phyloP scores from a whole-genome alignment of 2,329 filamentous ascomycete species.

The Trichophyton simii region DNA sequence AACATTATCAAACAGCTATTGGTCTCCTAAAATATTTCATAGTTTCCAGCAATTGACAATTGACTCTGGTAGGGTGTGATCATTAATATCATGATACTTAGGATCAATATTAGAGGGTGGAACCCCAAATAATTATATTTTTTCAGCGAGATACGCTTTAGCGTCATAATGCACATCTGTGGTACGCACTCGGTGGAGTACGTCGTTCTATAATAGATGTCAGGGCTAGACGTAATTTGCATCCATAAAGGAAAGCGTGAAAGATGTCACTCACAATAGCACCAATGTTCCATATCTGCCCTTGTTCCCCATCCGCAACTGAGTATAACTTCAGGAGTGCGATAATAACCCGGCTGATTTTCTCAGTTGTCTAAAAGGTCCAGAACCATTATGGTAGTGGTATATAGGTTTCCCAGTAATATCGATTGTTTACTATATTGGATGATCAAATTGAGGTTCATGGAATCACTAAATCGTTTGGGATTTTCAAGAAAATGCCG shows the following conservation, averaged over 20 bases:
- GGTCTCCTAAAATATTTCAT: slow-evolving; percentile 24
- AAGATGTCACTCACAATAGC: slow-evolving; percentile 21
- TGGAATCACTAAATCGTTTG: slow-evolving; percentile 6
- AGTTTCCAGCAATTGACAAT: not conserved
- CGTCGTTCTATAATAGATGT: slow-evolving; percentile 19
- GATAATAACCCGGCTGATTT: slow-evolving; percentile 18
- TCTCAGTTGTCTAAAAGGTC: slow-evolving; percentile 13
- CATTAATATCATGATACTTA: slow-evolving; percentile 3
- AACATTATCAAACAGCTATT: slow-evolving; percentile 7
- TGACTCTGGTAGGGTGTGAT: slow-evolving; percentile 4
- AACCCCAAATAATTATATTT: slow-evolving; percentile 11
- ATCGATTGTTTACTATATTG: slow-evolving; percentile 12
- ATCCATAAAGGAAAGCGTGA: too few species aligned
- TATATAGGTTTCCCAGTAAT: slow-evolving; percentile 14
- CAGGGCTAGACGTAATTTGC: slow-evolving; percentile 9
- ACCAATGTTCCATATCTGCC: slow-evolving; percentile 20
- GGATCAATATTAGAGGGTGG: slow-evolving; percentile 9
- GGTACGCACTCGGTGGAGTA: slow-evolving; percentile 18
- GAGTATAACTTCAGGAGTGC: slow-evolving; percentile 22
- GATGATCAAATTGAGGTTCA: slow-evolving; percentile 3
- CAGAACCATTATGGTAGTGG: slow-evolving; percentile 17
- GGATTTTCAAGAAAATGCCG: not conserved
- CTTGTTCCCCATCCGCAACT: slow-evolving; percentile 9
- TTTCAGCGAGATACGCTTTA: slow-evolving; percentile 13
- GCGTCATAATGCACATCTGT: slow-evolving; percentile 15